phyloP scores from a whole-genome alignment of 2,329 filamentous ascomycete genomes.

The Curvularia hawaiiensis region DNA sequence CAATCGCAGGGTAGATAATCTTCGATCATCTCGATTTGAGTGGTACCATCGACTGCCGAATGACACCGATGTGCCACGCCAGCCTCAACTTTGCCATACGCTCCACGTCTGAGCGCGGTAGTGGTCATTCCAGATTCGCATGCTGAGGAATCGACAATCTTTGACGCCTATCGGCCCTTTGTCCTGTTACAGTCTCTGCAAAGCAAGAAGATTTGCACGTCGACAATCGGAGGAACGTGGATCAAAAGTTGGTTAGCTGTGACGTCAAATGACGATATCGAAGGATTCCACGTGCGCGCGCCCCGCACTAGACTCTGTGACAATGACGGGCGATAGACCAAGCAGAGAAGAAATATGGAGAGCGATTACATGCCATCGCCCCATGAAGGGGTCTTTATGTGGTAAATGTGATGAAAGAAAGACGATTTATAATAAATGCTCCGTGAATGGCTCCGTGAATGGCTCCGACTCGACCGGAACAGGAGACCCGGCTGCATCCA shows the following conservation, averaged over 20 bases:
- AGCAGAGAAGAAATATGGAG: neutral
- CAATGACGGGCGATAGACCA: neutral
- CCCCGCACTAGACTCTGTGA: constrained; percentile 11
- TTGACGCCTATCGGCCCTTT: neutral
- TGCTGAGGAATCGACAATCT: constrained; percentile 28
- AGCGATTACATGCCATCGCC: neutral
- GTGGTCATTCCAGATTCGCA: constrained; percentile 27
- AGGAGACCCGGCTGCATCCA: neutral
- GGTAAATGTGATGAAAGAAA: neutral
- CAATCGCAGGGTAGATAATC: constrained; percentile 23
- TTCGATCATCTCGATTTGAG: constrained; percentile 17
- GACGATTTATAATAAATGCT: neutral
- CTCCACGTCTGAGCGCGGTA: constrained; percentile 9
- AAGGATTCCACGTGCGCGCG: constrained; percentile 6
- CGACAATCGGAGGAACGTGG: neutral
- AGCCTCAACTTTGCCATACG: constrained; percentile 29
- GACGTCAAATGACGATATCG: constrained; percentile 10
- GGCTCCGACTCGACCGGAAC: neutral
- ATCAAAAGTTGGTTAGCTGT: constrained; percentile 1
- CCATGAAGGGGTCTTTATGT: neutral
- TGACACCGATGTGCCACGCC: constrained; percentile 24
- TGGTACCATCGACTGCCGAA: constrained; percentile 25
- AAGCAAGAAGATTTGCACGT: neutral
- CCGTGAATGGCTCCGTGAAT: neutral
- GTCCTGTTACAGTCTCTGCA: neutral